Evolutionary conservation across 139 green algal genomes (phyloP).

Genomic region (Yamagishiella unicocca): DNA sequence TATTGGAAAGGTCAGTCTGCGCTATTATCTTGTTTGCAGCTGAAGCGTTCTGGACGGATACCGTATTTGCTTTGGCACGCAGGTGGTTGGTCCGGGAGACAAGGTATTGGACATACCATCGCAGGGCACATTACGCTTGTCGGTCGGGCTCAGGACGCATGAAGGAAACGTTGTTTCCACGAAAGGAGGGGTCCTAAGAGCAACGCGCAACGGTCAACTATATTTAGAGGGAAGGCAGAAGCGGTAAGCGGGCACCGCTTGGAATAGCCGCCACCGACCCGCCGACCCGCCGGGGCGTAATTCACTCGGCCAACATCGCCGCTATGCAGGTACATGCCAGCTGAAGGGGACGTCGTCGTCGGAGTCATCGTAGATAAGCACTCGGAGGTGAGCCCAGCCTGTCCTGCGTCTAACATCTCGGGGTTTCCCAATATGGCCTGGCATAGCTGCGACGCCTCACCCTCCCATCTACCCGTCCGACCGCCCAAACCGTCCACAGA

Average conservation of each 20-base stretch:
- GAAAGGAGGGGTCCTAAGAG: conserved; percentile 73
- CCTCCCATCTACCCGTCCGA: neutral
- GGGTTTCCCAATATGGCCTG: neutral
- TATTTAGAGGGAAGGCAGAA: conserved; percentile 84
- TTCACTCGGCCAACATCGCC: neutral
- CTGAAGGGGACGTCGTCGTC: conserved; percentile 79
- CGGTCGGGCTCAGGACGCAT: conserved; percentile 58
- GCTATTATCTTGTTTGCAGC: no score
- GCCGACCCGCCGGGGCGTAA: neutral
- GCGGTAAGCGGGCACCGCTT: conserved; percentile 54
- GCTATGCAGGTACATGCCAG: conserved; percentile 82
- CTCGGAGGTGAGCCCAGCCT: conserved; percentile 67
- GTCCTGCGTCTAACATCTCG: neutral
- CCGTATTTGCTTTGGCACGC: no score
- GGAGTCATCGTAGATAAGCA: conserved; percentile 78
- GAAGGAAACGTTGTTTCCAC: conserved; percentile 67
- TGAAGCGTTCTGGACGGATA: no score
- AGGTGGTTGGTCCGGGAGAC: conserved; percentile 81
- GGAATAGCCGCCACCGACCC: neutral
- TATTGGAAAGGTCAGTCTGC: neutral
- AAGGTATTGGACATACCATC: conserved; percentile 71
- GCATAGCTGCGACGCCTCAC: neutral
- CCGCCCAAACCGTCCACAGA: conserved; percentile 45
- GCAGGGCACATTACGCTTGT: conserved; percentile 75
- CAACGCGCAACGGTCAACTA: conserved; percentile 71